These are phyloP conservation scores for Jatropha multifida DNA, from an alignment of 441 rosid genomes.

Conservation along the genomic window DNA sequence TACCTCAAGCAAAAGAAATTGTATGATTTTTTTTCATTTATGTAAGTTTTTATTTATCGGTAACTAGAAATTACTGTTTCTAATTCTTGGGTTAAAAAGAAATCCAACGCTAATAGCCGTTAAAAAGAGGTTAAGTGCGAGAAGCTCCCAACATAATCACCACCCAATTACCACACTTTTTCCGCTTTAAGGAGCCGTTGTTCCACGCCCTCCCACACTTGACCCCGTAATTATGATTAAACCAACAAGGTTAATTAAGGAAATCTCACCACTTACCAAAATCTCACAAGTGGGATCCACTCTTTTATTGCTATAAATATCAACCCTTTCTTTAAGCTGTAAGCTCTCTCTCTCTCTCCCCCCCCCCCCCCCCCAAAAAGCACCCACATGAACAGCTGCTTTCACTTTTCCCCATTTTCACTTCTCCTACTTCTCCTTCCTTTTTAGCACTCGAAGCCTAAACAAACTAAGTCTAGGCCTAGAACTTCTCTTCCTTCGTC, in stretches of 20 bases:
- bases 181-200: constrained; percentile 32
- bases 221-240: not conserved
- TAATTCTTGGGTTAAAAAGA: not conserved
- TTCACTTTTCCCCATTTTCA: constrained; percentile 17
- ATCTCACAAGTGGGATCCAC: constrained; percentile 29
- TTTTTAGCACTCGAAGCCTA: not conserved
- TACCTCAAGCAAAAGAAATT: constrained; percentile 22
- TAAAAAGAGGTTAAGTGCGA: not conserved
- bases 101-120: constrained; percentile 7
- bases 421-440: not conserved
- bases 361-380: not conserved
- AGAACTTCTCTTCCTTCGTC: not conserved
- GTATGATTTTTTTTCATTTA: not conserved
- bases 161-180: constrained; percentile 16
- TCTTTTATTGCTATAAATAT: constrained; percentile 38
- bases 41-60: too few relatives aligned
- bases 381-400: not conserved
- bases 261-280: constrained; percentile 9
- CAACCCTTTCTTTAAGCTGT: not conserved
- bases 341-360: constrained; percentile 1
- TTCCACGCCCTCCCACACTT: constrained; percentile 9
- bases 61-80: not conserved
- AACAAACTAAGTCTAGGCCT: not conserved
- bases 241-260: not conserved
- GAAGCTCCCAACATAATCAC: constrained; percentile 19